These are phyloP conservation scores for Curvularia sp. DNA, from an alignment of 2,329 filamentous ascomycete genomes.

Conservation along the genomic window DNA sequence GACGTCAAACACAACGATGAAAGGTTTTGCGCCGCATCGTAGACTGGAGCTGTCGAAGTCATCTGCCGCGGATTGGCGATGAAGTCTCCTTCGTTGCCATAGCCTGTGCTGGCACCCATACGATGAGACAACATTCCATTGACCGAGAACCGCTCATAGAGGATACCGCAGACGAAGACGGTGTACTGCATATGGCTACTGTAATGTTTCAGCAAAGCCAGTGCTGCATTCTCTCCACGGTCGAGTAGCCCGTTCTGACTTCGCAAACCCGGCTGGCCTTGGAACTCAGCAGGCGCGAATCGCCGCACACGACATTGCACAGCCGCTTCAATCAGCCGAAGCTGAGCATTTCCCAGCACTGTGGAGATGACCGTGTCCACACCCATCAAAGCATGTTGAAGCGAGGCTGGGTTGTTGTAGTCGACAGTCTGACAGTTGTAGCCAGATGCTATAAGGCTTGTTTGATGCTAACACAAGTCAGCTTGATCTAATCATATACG, in stretches of 20 bases:
- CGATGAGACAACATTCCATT: constrained; percentile 67
- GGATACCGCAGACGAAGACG: constrained; percentile 74
- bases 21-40: constrained; percentile 56
- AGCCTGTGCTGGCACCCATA: constrained; percentile 65
- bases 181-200: constrained; percentile 68
- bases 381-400: constrained; percentile 72
- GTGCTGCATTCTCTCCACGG: constrained; percentile 64
- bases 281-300: constrained; percentile 79
- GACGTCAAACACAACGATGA: constrained; percentile 69
- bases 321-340: constrained; percentile 75
- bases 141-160: constrained; percentile 77
- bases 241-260: constrained; percentile 66
- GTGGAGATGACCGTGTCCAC: constrained; percentile 79
- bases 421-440: constrained; percentile 74
- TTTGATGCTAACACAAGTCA: constrained; percentile 57
- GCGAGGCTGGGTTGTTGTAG: constrained; percentile 64
- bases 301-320: constrained; percentile 68
- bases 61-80: constrained; percentile 67
- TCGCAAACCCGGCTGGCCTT: constrained; percentile 66
- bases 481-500: neutral
- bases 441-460: constrained; percentile 61
- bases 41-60: constrained; percentile 66
- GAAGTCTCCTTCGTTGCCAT: constrained; percentile 67
- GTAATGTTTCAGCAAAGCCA: constrained; percentile 64
- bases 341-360: constrained; percentile 69